Base-by-base conservation (phyloP, 2,329 filamentous ascomycete species). In the Orbilia ellipsospora region DNA sequence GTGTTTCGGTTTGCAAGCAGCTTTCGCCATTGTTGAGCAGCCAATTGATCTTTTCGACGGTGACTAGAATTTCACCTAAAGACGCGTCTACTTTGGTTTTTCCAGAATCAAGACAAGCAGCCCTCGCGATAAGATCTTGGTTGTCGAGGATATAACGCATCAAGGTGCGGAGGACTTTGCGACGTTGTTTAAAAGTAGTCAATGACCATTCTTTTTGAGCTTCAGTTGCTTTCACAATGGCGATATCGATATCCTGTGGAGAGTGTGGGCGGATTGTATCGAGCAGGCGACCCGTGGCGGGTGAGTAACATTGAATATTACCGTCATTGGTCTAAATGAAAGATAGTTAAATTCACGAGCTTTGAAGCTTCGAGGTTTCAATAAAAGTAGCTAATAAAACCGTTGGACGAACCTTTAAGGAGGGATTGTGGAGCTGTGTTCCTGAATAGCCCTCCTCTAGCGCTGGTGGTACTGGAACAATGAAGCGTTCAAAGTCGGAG, bases 61-160 rank as follows among this genome's bases (percentile, higher is more conserved):
- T 97, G 50, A 97, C 93, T 66, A 99, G 86, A 77, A 98, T 94
- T 86, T 99, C 95, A 62, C 95, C 95, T 67, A 99, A 89, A 79
- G 92, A 90, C 0, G 94, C 95, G 83, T 99, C 95, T 45, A 98
- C 89, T 85, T 94, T 92, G 1, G 96, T 97, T 86, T 99, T 99
- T 77, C 95, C 95, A 50, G 92, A 96, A 83, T 99, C 95, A 42
- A 97, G 86, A 80, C 92, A 96, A 59, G 94, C 94, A 31, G 93
- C 88, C 15, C 88, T 87, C 80, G 93, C 94, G 79, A 99, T 96
- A 26, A 90, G 87, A 78, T 94, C 91, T 82, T 97, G 93, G 81
- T 98, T 91, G 78, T 96, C 91, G 72, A 99, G 87, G 8, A 99
- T 87, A 79, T 94, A 90, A 80, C 85, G 90, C 79, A 96, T 85